These are phyloP conservation scores for Leccinellum albellum DNA, from an alignment of 768 basidiomycete genomes.

Conservation along the genomic window DNA sequence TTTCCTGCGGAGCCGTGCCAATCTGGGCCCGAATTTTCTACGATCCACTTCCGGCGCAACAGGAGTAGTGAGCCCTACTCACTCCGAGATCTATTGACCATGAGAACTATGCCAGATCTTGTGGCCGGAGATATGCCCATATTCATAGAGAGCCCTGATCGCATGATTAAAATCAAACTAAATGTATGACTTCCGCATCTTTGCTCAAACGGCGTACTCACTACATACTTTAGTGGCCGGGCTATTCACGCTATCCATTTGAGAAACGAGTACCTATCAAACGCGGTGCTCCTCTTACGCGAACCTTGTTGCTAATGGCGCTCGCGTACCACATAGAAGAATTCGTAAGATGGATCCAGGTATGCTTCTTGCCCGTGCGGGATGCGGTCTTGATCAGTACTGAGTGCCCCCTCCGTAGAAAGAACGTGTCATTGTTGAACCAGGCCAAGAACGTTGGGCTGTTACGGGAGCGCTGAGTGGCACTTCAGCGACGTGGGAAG, in stretches of 20 bases:
- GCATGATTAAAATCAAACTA: conserved; percentile 35
- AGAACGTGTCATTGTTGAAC: conserved; percentile 28
- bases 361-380: conserved; percentile 14
- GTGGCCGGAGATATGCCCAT: conserved; percentile 19
- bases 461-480: conserved; percentile 23
- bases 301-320: conserved; percentile 29
- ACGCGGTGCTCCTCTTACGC: conserved; percentile 28
- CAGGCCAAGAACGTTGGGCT: conserved; percentile 37
- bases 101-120: conserved; percentile 25
- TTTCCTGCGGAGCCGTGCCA: conserved; percentile 15
- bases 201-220: background rate
- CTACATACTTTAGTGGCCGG: conserved; percentile 38
- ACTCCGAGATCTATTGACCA: conserved; percentile 19
- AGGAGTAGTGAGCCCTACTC: conserved; percentile 26
- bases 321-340: conserved; percentile 32
- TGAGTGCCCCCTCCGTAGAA: conserved; percentile 14
- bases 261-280: conserved; percentile 38
- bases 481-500: conserved; percentile 22
- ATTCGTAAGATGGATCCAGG: conserved; percentile 30
- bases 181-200: conserved; percentile 24
- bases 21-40: conserved; percentile 17
- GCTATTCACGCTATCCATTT: conserved; percentile 37
- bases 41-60: conserved; percentile 32
- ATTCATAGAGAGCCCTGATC: conserved; percentile 17
- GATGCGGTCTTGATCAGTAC: background rate